A percentile compares a stretch with the other conserved stretches of the same genome.
These are phyloP conservation scores for Terfezia boudieri DNA, from an alignment of 495 filamentous ascomycete genomes.

Conservation along the genomic window DNA sequence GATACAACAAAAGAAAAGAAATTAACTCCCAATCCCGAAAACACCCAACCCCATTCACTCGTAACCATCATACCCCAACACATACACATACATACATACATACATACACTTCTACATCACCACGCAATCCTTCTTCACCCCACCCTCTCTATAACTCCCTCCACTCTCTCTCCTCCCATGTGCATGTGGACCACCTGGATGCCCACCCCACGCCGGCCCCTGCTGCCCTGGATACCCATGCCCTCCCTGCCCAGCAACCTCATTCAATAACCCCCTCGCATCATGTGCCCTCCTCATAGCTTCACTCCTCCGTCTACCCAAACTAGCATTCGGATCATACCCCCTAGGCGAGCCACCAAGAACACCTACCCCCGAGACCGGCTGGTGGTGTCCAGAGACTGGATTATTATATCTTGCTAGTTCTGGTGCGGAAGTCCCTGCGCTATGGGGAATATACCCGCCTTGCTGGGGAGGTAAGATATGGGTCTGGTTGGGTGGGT, in stretches of 20 bases:
- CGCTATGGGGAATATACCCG: not conserved
- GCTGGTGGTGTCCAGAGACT: not conserved
- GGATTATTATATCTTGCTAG: not conserved
- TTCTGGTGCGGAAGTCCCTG: not conserved
- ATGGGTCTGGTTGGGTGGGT: not conserved
- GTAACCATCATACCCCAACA: not conserved
- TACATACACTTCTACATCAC: not conserved
- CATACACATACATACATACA: not conserved
- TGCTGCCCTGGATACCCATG: not conserved
- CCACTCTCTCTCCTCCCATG: not conserved
- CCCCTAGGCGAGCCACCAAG: not conserved
- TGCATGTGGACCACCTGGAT: not conserved
- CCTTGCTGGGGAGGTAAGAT: not conserved
- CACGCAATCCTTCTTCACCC: conserved; percentile 6
- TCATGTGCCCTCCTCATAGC: conserved; percentile 1
- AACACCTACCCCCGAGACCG: not conserved
- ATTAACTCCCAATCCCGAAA: not conserved
- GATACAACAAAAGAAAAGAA: too few species aligned
- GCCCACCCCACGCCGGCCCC: not conserved
- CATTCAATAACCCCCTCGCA: conserved; percentile 7
- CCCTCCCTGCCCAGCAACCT: conserved; percentile 4
- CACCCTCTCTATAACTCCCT: not conserved
- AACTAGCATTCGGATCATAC: not conserved
- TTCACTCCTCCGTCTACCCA: not conserved
- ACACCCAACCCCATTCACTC: not conserved